Evolutionary conservation across 495 filamentous ascomycete genomes (phyloP), one percentile per base, ranked within the genome.

Genomic region (Chaetomium tenue): DNA sequence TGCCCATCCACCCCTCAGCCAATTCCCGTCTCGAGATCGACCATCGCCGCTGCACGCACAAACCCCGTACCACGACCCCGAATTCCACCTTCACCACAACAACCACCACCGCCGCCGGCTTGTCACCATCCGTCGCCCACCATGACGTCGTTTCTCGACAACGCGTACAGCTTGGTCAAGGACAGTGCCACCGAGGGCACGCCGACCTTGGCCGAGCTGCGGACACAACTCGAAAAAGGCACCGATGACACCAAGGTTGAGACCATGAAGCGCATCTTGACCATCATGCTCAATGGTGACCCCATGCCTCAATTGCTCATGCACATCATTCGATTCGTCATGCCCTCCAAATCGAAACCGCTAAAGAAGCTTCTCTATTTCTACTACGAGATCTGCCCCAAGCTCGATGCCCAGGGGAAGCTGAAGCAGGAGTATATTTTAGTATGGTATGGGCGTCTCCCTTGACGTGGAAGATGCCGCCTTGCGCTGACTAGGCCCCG

Each of bases 241-340:
- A 96, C 82, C 66, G 95, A 99, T 79, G 95, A 99, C 75, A 86
- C 86, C 70, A 99, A 99, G 82, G 82, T 95, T 77, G 95, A 98
- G 69, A 98, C 95, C 18, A 98, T 99, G 95, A 94, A 94, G 84
- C 88, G 88, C 80, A 90, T 99, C 78, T 83, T 98, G 66, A 96
- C 91, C 65, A 85, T 96, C 75, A 96, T 97, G 93, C 87, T 99
- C 71, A 99, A 97, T 74, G 95, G 95, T 62, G 95, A 98, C 72
- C 91, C 95, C 42, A 92, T 98, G 89, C 87, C 91, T 46, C 87
- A 90, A 70, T 84, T 99, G 20, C 85, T 99, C 67, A 99, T 99
- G 95, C 95, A 97, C 79, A 98, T 99, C 72, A 98, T 99, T 79
- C 90, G 94, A 76, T 98, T 98, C 77, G 91, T 99, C 67, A 98